Base-by-base conservation (phyloP, 345 rosid genomes). In the Salix suchowensis region DNA sequence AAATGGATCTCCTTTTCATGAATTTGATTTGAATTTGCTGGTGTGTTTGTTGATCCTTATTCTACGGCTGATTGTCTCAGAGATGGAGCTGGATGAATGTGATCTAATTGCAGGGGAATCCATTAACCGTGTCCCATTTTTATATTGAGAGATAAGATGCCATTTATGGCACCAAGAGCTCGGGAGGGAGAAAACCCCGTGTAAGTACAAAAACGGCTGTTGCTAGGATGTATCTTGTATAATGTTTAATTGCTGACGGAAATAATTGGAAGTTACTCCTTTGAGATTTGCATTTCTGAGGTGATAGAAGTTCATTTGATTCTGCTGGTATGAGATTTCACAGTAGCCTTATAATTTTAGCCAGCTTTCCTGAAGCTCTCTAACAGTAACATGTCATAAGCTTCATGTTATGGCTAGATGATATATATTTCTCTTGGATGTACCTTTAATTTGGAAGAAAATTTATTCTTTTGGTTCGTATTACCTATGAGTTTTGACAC, bases 201-300 rank as follows among this genome's bases (percentile, higher is more conserved):
- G 91, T 88, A 88, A 88, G 83, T 85, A 86, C 78, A 78, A 81
- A 84, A 84, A 74, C 73, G 86, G 84, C 80, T 78, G 75, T 72
- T 76, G 65, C 80, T 74, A 75, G 89, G 80, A 80, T 77, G 77
- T 73, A 68, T 67, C 32, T 55, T 65, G 58, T 55, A 80, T 78
- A 79, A 71, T 65, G 48, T 67, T 76, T 75, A 72, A 72, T 74
- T 74, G 26, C 78, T 83, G 75, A 81, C 83, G 60, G 72, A 80
- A 86, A 88, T 85, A 86, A 84, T 78, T 68, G 77, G 78, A 80
- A 85, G 72, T 85, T 74, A 37, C 65, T 76, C 75, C 77, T 70
- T 81, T 77, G 72, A 77, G 83, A 74, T 74, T 74, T 79, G 75
- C 65, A 79, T 77, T 55, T 73, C 80, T 71, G 84, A 79, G 84